Evolutionary conservation across 345 rosid species (phyloP), one percentile per base, ranked within the genome.

Genomic region (Ceriops tagal): DNA sequence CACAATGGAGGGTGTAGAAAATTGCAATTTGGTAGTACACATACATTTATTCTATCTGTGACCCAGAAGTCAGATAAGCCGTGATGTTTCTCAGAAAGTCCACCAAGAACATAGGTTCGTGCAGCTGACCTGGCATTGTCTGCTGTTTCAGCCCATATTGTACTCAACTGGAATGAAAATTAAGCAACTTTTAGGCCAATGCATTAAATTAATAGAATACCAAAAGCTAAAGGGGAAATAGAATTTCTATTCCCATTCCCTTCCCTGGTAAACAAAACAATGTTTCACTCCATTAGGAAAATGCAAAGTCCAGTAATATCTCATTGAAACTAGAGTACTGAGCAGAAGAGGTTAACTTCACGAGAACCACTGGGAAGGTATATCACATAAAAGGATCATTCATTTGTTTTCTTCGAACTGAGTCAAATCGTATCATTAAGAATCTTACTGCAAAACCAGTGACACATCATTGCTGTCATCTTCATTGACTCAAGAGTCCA

Each of bases 91-190:
- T 86, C 92, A 26, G 93, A 90, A 62, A 92, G 96, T 53, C 97
- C 97, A 77, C 98, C 93, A 30, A 90, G 88, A 72, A 92, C 90
- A 79, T 83, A 85, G 21, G 82, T 83, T 70, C 98, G 79, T 57
- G 98, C 98, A 52, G 92, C 97, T 71, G 92, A 87, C 74, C 97
- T 81, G 60, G 98, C 98, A 70, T 86, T 90, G 71, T 92, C 96
- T 9, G 98, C 89, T 58, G 98, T 87, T 77, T 92, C 96, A 15
- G 98, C 97, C 97, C 98, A 92, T 80, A 90, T 92, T 18, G 98
- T 92, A 78, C 96, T 92, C 77, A 92, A 77, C 98, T 92, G 92
- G 37, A 82, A 77, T 26, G 70, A 71, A 35, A 43, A 56, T 66
- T 51, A 37, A 71, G 60, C 55, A 32, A 79, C 9, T 53, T 27